Base-by-base conservation (phyloP, 23 red algal species). In the Agarophyton chilense region DNA sequence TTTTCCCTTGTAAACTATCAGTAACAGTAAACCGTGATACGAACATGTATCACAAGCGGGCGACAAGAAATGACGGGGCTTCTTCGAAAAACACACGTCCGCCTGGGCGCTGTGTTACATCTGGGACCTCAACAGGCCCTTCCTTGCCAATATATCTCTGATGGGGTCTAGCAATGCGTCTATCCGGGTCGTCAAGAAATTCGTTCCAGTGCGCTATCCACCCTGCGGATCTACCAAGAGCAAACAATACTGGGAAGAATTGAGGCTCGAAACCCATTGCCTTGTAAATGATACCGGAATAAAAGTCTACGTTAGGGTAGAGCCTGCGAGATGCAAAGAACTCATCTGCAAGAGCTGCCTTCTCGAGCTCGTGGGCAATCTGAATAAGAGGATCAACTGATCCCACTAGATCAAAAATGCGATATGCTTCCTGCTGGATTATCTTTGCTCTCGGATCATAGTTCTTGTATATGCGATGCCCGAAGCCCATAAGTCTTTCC, bases 281-380 rank as follows among this genome's bases (percentile, higher is more conserved):
- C 28, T 85, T 78, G 83, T 98, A 98, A 34, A 98, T 94, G 60
- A 98, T 67, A n/a, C 96, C 96, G 26, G 87, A 92, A 82, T 98
- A 98, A 72, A 98, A 98, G 66, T 98, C 96, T 21, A 94, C 92
- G 72, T 98, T 98, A 5, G 96, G 96, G 79, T 93, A 98, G 24
- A 98, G 84, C 55, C 84, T 93, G 36, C 96, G 90, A 43, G 44
- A 77, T 22, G 77, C 83, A 89, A 98, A 98, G 56, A 90, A 98
- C 64, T 98, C 88, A 67, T 98, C 96, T 21, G 63, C 76, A 5
- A 95, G 85, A n/a, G 96, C 96, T 12, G 87, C 79, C 67, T 42
- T 33, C 60, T 98, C 96, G 38, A 98, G 68, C 61, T 74, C 93
- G 75, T 49, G 82, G 12, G 96, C 96, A 10, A 98, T 80, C 17